A percentile compares a stretch with the other conserved stretches of the same genome.
phyloP scores from a whole-genome alignment of 352 stramenopile genomes.

The Plasmopara muralis region DNA sequence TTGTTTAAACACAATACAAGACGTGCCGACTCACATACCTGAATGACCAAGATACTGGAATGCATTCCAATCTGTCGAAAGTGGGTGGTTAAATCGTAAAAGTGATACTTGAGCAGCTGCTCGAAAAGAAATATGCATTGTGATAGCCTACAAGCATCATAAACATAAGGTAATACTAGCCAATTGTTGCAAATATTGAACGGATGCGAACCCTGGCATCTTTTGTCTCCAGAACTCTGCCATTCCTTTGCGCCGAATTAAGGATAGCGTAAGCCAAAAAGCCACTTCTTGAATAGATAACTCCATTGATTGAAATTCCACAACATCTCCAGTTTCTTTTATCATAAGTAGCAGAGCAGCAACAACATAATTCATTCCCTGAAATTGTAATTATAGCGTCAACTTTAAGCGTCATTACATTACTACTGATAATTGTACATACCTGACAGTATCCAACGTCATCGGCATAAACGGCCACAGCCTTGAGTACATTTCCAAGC shows the following conservation, averaged over 20 bases:
- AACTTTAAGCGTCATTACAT: neutral
- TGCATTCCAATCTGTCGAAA: constrained; percentile 77
- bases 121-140: constrained; percentile 73
- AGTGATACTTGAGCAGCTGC: constrained; percentile 57
- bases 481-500: constrained; percentile 74
- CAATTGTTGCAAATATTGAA: neutral
- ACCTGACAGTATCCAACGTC: constrained; percentile 80
- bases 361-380: constrained; percentile 86
- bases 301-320: constrained; percentile 7
- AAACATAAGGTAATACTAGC: neutral
- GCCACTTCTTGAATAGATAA: constrained; percentile 38
- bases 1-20: neutral
- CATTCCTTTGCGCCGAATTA: constrained; percentile 55
- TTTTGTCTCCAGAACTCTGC: constrained; percentile 63
- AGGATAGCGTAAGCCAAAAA: constrained; percentile 55
- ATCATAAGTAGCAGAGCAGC: constrained; percentile 49
- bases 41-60: constrained; percentile 64
- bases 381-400: constrained; percentile 1
- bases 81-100: constrained; percentile 57
- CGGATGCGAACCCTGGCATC: constrained; percentile 57
- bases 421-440: neutral
- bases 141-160: constrained; percentile 33
- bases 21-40: constrained; percentile 29
- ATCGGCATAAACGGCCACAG: constrained; percentile 34
- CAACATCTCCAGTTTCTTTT: constrained; percentile 14